Evolutionary conservation across 805 yeast genomes (phyloP).

Genomic region (Candida xyloterini): DNA sequence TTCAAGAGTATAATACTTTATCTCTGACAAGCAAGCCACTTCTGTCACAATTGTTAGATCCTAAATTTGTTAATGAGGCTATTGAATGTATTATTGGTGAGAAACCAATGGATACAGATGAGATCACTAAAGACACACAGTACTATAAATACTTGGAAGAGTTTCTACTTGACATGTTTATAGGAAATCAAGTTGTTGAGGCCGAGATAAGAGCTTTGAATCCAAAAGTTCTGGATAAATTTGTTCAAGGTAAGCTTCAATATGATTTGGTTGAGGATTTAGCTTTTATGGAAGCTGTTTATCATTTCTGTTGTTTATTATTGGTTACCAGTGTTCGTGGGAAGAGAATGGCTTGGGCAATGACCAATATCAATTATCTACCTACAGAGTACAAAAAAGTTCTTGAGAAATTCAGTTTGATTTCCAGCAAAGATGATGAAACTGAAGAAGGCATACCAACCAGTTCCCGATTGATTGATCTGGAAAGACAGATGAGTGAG

Average conservation of each 20-base stretch:
- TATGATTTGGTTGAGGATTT: slow-evolving; percentile 8
- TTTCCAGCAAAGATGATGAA: slow-evolving; percentile 20
- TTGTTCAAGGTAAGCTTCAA: slow-evolving; percentile 1
- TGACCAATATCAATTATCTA: slow-evolving; percentile 27
- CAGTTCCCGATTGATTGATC: slow-evolving; percentile 6
- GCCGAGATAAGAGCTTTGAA: slow-evolving; percentile 12
- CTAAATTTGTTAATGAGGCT: slow-evolving; percentile 17
- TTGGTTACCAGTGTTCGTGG: slow-evolving; percentile 25
- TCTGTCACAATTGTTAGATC: slow-evolving; percentile 13
- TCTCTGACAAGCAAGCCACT: slow-evolving; percentile 12
- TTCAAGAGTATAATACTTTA: slow-evolving; percentile 22
- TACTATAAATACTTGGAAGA: slow-evolving; percentile 12
- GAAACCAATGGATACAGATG: slow-evolving; percentile 12
- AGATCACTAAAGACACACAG: slow-evolving; percentile 2
- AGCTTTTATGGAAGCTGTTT: slow-evolving; percentile 22
- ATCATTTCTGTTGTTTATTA: slow-evolving; percentile 24
- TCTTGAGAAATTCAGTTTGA: slow-evolving; percentile 22
- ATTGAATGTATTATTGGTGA: slow-evolving; percentile 21
- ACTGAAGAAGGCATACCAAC: slow-evolving; percentile 13
- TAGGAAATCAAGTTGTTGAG: slow-evolving; percentile 19
- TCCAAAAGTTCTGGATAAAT: slow-evolving; percentile 10
- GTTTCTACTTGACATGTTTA: slow-evolving; percentile 12
- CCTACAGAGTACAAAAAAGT: slow-evolving; percentile 18
- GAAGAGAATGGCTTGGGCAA: slow-evolving; percentile 29
- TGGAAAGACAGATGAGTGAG: slow-evolving; percentile 9